Evolutionary conservation across 352 stramenopile species (phyloP).

Genomic region (Phytophthora sansomeana): DNA sequence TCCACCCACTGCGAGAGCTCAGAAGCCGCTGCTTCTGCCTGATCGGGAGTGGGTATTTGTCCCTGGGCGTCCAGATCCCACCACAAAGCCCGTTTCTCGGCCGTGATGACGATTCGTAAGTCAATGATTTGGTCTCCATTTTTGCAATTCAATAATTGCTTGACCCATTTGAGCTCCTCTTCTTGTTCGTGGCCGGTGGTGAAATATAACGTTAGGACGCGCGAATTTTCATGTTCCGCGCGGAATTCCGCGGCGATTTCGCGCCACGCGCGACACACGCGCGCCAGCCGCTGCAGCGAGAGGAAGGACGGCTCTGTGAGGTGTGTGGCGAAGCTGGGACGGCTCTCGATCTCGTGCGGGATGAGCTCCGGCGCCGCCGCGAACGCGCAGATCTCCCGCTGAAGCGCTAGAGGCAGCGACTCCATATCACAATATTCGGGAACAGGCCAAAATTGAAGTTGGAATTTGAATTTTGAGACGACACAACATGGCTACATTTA

Average conservation of each 20-base stretch:
- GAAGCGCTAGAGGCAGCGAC: constrained; percentile 32
- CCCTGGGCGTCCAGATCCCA: constrained; percentile 41
- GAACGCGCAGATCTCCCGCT: constrained; percentile 49
- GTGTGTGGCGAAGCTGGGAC: constrained; percentile 36
- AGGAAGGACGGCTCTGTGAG: constrained; percentile 35
- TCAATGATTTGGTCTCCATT: constrained; percentile 33
- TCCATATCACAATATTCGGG: constrained; percentile 24
- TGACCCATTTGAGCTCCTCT: constrained; percentile 29
- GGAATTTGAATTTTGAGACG: constrained; percentile 3
- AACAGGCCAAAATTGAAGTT: neutral
- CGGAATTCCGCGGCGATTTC: constrained; percentile 28
- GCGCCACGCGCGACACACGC: constrained; percentile 44
- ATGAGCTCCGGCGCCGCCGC: constrained; percentile 48
- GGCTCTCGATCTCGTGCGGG: constrained; percentile 16
- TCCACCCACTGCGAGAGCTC: constrained; percentile 49
- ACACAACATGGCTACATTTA: constrained; percentile 12
- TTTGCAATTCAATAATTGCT: constrained; percentile 15
- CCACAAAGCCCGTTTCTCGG: constrained; percentile 40
- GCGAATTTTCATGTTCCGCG: constrained; percentile 20
- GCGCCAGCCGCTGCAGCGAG: constrained; percentile 35
- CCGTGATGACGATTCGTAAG: constrained; percentile 38
- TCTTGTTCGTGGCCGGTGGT: constrained; percentile 33
- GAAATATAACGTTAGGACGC: constrained; percentile 41
- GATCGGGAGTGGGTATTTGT: neutral
- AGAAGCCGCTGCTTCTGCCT: constrained; percentile 5